A percentile compares a stretch with the other conserved stretches of the same genome.
Evolutionary conservation across 1,284 basidiomycete species (phyloP).

Genomic region (Mycena citricolor): DNA sequence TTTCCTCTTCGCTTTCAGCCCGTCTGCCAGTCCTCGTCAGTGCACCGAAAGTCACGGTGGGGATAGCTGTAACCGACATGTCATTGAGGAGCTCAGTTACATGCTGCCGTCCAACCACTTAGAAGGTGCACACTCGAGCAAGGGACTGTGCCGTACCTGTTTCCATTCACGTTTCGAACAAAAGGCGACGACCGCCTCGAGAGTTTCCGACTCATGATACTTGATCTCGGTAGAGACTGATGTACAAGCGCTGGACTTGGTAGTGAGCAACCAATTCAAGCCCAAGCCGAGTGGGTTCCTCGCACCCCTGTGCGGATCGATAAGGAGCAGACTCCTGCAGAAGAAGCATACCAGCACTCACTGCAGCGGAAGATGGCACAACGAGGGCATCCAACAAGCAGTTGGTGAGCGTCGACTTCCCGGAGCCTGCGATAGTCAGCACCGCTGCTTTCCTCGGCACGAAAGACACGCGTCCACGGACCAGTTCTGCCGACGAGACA

Average conservation of each 20-base stretch:
- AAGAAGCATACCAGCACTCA: no score
- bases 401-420: conserved; percentile 14
- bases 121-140: background rate
- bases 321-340: no score
- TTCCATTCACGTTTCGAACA: background rate
- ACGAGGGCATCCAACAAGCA: background rate
- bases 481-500: no score
- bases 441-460: no score
- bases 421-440: conserved; percentile 3
- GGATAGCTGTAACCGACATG: background rate
- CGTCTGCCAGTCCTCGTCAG: no score
- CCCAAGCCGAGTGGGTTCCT: background rate
- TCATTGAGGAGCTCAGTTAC: background rate
- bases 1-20: no score
- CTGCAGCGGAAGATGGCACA: conserved; percentile 7
- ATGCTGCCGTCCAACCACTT: background rate
- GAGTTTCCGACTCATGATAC: background rate
- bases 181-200: background rate
- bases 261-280: background rate
- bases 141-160: background rate
- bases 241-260: conserved; percentile 7
- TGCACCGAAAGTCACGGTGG: no score
- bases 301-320: conserved; percentile 8
- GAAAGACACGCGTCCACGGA: no score
- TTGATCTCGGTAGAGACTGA: background rate